Base-by-base conservation (phyloP, 371 early-diverging fungal genomes). In the Zancudomyces culisetae region DNA sequence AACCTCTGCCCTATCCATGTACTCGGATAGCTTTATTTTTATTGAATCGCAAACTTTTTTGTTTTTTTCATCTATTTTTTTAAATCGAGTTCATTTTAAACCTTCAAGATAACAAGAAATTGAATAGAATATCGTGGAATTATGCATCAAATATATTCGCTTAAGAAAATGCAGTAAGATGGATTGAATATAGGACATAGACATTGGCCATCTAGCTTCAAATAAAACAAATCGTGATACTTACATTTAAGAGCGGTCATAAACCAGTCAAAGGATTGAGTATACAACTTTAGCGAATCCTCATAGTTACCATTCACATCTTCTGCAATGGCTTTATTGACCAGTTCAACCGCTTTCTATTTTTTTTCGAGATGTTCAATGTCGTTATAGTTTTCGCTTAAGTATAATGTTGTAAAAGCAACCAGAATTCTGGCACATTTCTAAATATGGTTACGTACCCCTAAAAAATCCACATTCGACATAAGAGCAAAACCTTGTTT, bases 181-280 rank as follows among this genome's bases (percentile, higher is more conserved):
- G 15, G 15, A 35, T 6, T 6, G 15, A 35, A 35, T n/a, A n/a
- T n/a, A n/a, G n/a, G n/a, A n/a, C n/a, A n/a, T n/a, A n/a, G n/a
- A n/a, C n/a, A n/a, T n/a, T n/a, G n/a, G n/a, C n/a, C n/a, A n/a
- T n/a, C n/a, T n/a, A n/a, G n/a, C n/a, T n/a, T n/a, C n/a, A n/a
- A n/a, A n/a, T n/a, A n/a, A n/a, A 27, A 1, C 19, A 8, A 3
- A 4, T 6, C 26, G 12, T 26, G 8, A 0, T 19, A 55, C 72
- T 71, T 73, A 90, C 91, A 94, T 72, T 92, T 93, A 55, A 96
- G 76, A 2, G 93, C 94, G 24, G 81, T 80, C 79, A 90, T 74
- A 62, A 93, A 96, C 64, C 87, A 90, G 52, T 94, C 93, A 24
- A 94, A 73, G 2, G 83, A 76, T 64, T 83, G 80, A 54, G 76